Base-by-base conservation (phyloP, 257 asterid species). In the Rehmannia glutinosa region DNA sequence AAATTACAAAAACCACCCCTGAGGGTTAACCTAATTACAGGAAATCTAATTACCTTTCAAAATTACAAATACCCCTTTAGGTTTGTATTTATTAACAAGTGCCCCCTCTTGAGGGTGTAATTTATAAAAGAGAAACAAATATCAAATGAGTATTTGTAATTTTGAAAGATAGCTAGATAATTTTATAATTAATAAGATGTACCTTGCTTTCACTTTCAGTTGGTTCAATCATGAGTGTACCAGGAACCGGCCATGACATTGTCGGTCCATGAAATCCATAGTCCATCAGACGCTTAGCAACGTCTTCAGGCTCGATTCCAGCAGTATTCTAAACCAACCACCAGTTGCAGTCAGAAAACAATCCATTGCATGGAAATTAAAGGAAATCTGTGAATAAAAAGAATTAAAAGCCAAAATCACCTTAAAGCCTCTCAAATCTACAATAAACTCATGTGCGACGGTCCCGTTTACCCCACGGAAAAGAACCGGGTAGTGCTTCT, bases 181-280 rank as follows among this genome's bases (percentile, higher is more conserved):
- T 47, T 19, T 47, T 47, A 28, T 7, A 43, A 1, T 43, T 43
- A 15, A 43, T n/a, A 0, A 8, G n/a, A 10, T 20, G 11, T 55
- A 93, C 98, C 97, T 90, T 93, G 98, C 98, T 93, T 83, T 93
- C 98, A 73, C 98, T 93, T 79, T 93, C 98, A 15, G 98, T 93
- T 60, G 98, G 98, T 78, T 93, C 98, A 54, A 93, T 82, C 98
- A 93, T 93, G 76, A 93, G 98, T 9, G 98, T 93, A 42, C 98
- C 98, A 1, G 98, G 96, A 64, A 93, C 98, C 0, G 98, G 98
- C 95, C 96, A 93, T 9, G 98, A 93, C 98, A 93, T 93, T 30
- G 98, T 93, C 20, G 98, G 98, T 54, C 83, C 98, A 77, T 93
- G 98, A 63, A 93, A 93, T 65, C 98, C 98, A 38, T 93, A 93